Conservation (phyloP, 169 alveolate genomes). For the Babesia caballi region DNA sequence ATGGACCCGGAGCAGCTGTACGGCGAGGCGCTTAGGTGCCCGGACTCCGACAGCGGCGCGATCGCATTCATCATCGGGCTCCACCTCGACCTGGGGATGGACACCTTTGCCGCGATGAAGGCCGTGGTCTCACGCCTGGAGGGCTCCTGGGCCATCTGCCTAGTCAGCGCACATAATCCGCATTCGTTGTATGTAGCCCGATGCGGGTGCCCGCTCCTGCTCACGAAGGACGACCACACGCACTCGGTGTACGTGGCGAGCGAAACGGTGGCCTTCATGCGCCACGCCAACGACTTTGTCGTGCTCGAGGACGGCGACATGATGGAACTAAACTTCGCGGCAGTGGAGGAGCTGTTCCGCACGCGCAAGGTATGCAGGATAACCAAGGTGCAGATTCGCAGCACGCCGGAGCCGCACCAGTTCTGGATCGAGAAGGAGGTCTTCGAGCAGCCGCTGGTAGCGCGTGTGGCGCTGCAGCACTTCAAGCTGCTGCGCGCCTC, state of each 20-base stretch:
- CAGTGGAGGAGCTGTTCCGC: conserved; percentile 60
- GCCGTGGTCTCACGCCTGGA: conserved; percentile 83
- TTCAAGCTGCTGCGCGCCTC: conserved; percentile 14
- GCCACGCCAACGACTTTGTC: conserved; percentile 88
- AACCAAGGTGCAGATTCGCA: conserved; percentile 26
- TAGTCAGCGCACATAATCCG: conserved; percentile 85
- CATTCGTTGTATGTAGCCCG: conserved; percentile 88
- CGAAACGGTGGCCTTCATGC: conserved; percentile 91
- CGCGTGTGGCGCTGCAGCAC: conserved; percentile 38
- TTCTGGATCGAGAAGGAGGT: conserved; percentile 91
- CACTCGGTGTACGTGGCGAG: conserved; percentile 87
- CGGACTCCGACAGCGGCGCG: conserved; percentile 96
- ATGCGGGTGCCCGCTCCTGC: conserved; percentile 89
- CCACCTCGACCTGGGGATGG: conserved; percentile 80
- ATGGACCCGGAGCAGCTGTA: conserved; percentile 72
- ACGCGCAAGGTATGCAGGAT: conserved; percentile 57
- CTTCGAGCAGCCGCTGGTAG: conserved; percentile 82
- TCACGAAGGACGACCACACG: conserved; percentile 80
- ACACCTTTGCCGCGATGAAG: conserved; percentile 82
- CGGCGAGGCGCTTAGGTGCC: conserved; percentile 25
- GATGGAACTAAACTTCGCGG: conserved; percentile 34
- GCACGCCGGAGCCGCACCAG: conserved; percentile 82
- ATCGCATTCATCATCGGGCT: conserved; percentile 92
- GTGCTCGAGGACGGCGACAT: conserved; percentile 65
- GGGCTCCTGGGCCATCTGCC: conserved; percentile 96